Evolutionary conservation across 1,139 yeast genomes (phyloP), one percentile per base, ranked within the genome.

Genomic region (Saccharomyces hybrid): DNA sequence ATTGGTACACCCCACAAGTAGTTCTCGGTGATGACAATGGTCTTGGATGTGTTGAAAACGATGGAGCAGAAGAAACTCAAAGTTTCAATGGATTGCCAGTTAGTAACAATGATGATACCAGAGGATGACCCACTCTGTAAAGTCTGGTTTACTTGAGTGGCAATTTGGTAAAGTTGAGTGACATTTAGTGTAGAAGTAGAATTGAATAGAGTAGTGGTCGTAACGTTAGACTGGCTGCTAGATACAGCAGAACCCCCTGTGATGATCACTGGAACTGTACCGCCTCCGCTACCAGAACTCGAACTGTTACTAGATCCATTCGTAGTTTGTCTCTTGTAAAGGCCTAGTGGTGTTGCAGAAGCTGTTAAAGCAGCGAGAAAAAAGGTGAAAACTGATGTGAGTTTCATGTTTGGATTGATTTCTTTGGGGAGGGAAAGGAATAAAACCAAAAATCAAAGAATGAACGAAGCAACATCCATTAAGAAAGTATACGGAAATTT

Each of bases 51-150:
- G 52, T 65, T 57, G 14, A 65, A 52, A 26, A 66, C 60, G 14
- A 66, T 54, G 14, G 65, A 58, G 29, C 61, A 56, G 60, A 65
- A 68, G 61, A 67, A 67, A 4, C 68, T 65, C 8, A 68, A 54
- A 9, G 65, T 57, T 52, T 65, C 70, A 31, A 67, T 47, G 8
- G 71, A 61, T 8, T 56, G 55, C 42, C 58, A 52, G 53, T 59
- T 58, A 47, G 64, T 62, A 11, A 64, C 55, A 21, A 68, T 61
- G 14, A 67, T 70, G 26, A 66, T 62, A 52, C 66, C 66, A 38
- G 58, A 56, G 51, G 60, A 59, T 2, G 54, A 28, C 21, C 56
- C 57, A 26, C 60, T 56, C n/a, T 49, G 54, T 47, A 63, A 19
- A 24, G 64, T 57, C 12, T 51, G 48, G 50, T 64, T 62, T 14